Evolutionary conservation across 2,329 filamentous ascomycete genomes (phyloP).

Genomic region (Colletotrichum sp.): DNA sequence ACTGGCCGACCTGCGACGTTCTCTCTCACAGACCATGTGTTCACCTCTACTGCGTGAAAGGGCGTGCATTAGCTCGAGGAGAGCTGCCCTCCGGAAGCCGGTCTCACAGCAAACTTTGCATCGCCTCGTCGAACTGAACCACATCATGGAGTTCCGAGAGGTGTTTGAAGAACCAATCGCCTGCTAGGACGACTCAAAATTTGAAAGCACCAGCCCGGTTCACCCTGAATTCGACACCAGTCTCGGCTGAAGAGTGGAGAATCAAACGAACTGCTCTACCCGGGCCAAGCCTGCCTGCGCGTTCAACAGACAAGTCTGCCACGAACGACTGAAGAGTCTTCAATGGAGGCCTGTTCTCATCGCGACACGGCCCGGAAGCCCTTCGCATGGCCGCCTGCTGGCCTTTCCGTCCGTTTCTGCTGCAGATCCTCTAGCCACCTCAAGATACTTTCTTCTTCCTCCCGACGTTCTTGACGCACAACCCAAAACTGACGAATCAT

Average conservation of each 20-base stretch:
- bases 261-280: not conserved
- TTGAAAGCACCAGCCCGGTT: not conserved
- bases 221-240: not conserved
- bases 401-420: not conserved
- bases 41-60: constrained; percentile 2
- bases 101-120: constrained; percentile 14
- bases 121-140: not conserved
- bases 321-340: not conserved
- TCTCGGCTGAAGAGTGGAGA: not conserved
- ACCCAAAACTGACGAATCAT: not conserved
- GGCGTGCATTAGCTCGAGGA: constrained; percentile 1
- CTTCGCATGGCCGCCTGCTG: not conserved
- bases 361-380: not conserved
- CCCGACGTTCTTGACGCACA: not conserved
- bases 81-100: constrained; percentile 5
- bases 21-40: constrained; percentile 17
- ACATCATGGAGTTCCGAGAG: not conserved
- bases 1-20: not conserved
- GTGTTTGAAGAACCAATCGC: not conserved
- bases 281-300: not conserved
- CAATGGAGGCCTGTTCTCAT: not conserved
- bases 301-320: not conserved
- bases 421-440: not conserved
- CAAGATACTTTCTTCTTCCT: not conserved
- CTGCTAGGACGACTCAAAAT: not conserved